Percentiles rank a stretch among this genome's conserved stretches.
Conservation (phyloP, 257 asterid genomes). For the Ligustrum vulgare region DNA sequence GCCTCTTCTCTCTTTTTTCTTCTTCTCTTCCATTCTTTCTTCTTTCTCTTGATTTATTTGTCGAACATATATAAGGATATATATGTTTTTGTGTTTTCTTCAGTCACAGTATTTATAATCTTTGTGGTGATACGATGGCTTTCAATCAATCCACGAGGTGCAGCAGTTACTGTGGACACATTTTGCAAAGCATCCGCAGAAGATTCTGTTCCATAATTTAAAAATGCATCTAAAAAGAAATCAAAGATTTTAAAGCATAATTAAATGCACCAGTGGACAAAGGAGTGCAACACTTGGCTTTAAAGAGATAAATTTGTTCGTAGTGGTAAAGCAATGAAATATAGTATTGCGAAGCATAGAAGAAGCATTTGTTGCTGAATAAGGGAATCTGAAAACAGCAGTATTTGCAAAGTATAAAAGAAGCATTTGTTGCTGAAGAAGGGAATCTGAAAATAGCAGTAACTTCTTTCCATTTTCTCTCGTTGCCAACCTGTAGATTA, state of each 20-base stretch:
- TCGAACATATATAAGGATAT: too few species aligned
- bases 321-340: conserved; percentile 70
- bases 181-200: conserved; percentile 41
- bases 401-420: too few species aligned
- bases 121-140: conserved; percentile 11
- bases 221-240: not conserved
- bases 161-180: conserved; percentile 29
- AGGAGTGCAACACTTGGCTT: conserved; percentile 68
- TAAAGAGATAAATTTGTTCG: conserved; percentile 70
- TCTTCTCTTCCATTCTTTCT: too few species aligned
- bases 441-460: conserved; percentile 42
- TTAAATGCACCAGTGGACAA: conserved; percentile 45
- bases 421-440: too few species aligned
- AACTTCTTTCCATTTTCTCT: conserved; percentile 80
- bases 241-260: not conserved
- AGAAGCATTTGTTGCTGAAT: conserved; percentile 42
- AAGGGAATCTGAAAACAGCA: too few species aligned
- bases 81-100: too few species aligned
- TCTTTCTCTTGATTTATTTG: too few species aligned
- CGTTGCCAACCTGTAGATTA: conserved; percentile 52
- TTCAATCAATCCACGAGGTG: conserved; percentile 30
- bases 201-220: not conserved
- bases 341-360: conserved; percentile 75
- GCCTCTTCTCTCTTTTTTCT: too few species aligned
- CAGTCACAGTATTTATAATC: too few species aligned